Base-by-base conservation (phyloP, 164 flowering plant genomes). In the Vitis amurensis region DNA sequence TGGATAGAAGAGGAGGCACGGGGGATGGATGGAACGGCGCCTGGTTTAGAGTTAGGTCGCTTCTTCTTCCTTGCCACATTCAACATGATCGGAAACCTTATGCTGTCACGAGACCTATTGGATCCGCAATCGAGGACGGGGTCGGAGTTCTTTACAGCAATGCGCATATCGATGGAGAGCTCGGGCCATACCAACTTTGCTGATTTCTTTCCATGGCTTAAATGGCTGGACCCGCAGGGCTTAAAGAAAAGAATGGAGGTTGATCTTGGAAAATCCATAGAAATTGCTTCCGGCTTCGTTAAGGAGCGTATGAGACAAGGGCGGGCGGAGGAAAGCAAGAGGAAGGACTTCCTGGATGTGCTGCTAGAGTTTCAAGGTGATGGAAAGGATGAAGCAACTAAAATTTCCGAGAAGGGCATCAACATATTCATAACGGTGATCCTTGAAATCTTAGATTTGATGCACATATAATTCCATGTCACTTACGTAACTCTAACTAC, bases 331-430 rank as follows among this genome's bases (percentile, higher is more conserved):
- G 27, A 62, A 37, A 68, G 68, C 8, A 64, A 16, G 61, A 67
- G n/a, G 27, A 75, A 73, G 50, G 86, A 85, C 60, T 81, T 81
- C 64, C 67, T 85, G 56, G 84, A 83, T 63, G 80, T 81, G 65
- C 60, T 83, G 80, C 71, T 83, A n/a, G 86, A 79, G 60, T 85
- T 70, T 68, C 67, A 78, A 69, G 81, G 83, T 15, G 68, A 66
- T 44, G 79, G 77, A 9, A 75, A 73, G 17, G 82, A 79, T 8
- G 86, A 73, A 9, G 77, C 80, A 0, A 67, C 52, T 8, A 78
- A 72, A 51, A 14, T 85, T 52, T 72, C 83, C 3, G 83, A 85
- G 0, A 19, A 48, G 1, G 71, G 78, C 9, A 12, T 83, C 61
- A 78, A 66, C 73, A 76, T 83, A 9, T 76, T 83, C 13, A 78